These are phyloP conservation scores for Acanthamoeba polyphaga DNA, from an alignment of 208 protist genomes.

Conservation along the genomic window DNA sequence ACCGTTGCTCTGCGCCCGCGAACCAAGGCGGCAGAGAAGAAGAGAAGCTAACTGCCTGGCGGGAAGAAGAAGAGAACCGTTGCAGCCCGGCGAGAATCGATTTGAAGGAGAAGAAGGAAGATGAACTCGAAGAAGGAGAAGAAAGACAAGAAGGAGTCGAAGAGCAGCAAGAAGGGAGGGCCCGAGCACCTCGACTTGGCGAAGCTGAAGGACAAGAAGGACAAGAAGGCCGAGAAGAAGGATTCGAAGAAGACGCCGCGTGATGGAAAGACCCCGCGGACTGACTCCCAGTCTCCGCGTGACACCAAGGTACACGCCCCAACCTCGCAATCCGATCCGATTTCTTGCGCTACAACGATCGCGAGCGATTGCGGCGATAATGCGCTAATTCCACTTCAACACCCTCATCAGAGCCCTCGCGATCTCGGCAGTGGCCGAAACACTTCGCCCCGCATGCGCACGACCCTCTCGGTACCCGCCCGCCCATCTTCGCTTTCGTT, in stretches of 20 bases:
- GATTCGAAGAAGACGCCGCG: not conserved
- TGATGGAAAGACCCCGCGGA: not conserved
- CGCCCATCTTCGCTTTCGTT: not conserved
- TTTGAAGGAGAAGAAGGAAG: not conserved
- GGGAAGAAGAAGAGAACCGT: too few species aligned
- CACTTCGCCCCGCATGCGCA: not conserved
- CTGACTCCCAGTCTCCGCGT: not conserved
- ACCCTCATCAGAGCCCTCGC: not conserved
- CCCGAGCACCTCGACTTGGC: not conserved
- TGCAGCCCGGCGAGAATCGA: too few species aligned
- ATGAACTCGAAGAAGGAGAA: constrained; percentile 43
- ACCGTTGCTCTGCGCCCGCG: too few species aligned
- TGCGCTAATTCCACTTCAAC: not conserved
- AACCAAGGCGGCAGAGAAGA: too few species aligned
- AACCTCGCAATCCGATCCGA: too few species aligned
- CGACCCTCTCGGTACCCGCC: not conserved
- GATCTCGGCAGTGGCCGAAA: not conserved
- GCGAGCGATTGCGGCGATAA: not conserved
- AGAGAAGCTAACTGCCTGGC: too few species aligned
- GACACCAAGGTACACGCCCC: not conserved
- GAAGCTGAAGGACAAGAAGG: constrained; percentile 4
- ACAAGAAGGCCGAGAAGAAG: constrained; percentile 32
- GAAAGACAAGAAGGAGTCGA: not conserved
- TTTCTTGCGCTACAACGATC: too few species aligned
- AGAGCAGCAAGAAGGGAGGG: not conserved